Base-by-base conservation (phyloP, 176 grass and related monocot genomes). In the Avena sativa region DNA sequence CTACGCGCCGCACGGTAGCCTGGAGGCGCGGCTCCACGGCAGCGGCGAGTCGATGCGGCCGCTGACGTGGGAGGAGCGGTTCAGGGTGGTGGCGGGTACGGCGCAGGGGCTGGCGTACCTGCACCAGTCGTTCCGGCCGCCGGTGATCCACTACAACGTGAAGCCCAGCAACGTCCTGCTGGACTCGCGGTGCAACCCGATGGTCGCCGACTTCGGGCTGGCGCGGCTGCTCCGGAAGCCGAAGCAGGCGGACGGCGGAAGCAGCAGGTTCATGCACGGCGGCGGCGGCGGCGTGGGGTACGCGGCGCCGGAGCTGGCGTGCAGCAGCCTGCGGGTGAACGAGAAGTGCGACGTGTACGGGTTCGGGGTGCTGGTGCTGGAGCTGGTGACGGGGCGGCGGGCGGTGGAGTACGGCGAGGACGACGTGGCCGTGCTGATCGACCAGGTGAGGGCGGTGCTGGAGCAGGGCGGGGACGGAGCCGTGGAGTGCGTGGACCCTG, bases 281-380 rank as follows among this genome's bases (percentile, higher is more conserved):
- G 81, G 81, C 6, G 81, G 81, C 1, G 80, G 82, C 10, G 84
- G 74, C 5, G 83, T 85, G 78, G 93, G 92, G 3, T 98, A 98
- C 83, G 88, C 92, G 73, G 97, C 97, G 57, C 97, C 94, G 21
- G 94, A 99, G 90, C 87, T 99, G 53, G 94, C 90, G 36, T 96
- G 97, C 86, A 92, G 90, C 87, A 99, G 97, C 89, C 85, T 96
- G 21, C 75, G 92, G 1, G 89, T 94, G 34, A 99, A 93, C 87
- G 97, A 99, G 89, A 99, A 94, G 89, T 99, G 97, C 79, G 97
- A 99, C 86, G 86, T 98, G 64, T 96, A 98, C 78, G 94, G 97
- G 30, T 94, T 98, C 76, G 97, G 97, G 11, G 94, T 99, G 65
- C 79, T 96, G 64, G 85, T 94, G 78, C 89, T 99, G 26, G 97